phyloP scores from a whole-genome alignment of 495 filamentous ascomycete genomes.

The Neurospora sp. region DNA sequence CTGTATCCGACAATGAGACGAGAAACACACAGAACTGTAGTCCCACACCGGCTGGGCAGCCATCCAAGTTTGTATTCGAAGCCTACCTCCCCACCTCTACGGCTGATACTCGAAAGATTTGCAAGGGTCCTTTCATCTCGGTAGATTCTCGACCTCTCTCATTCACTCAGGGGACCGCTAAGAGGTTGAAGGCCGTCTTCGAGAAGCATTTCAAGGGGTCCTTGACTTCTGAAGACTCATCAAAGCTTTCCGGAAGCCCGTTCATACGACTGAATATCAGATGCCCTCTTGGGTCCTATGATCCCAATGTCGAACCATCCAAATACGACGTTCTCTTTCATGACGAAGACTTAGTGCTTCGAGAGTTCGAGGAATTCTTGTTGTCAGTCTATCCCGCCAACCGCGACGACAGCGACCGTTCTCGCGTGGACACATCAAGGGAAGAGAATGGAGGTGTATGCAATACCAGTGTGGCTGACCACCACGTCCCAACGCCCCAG shows the following conservation, averaged over 20 bases:
- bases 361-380: slow-evolving; percentile 42
- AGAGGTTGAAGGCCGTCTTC: slow-evolving; percentile 47
- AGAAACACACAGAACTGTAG: background rate
- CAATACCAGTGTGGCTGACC: background rate
- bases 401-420: background rate
- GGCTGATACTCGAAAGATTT: slow-evolving; percentile 44
- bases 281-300: slow-evolving; percentile 65
- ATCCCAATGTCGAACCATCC: slow-evolving; percentile 79
- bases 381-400: slow-evolving; percentile 26
- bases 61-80: slow-evolving; percentile 27
- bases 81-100: slow-evolving; percentile 49
- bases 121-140: slow-evolving; percentile 56
- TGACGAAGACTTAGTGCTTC: slow-evolving; percentile 41
- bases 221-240: background rate
- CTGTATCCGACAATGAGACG: background rate
- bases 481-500: background rate
- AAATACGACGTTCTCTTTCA: slow-evolving; percentile 84
- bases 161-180: slow-evolving; percentile 49
- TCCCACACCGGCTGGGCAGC: background rate
- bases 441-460: background rate
- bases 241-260: slow-evolving; percentile 41
- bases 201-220: slow-evolving; percentile 9
- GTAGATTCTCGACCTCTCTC: slow-evolving; percentile 73
- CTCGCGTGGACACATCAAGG: background rate
- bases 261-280: slow-evolving; percentile 66